Evolutionary conservation across 257 asterid genomes (phyloP), one percentile per base, ranked within the genome.

Genomic region (Plectranthus barbatus): DNA sequence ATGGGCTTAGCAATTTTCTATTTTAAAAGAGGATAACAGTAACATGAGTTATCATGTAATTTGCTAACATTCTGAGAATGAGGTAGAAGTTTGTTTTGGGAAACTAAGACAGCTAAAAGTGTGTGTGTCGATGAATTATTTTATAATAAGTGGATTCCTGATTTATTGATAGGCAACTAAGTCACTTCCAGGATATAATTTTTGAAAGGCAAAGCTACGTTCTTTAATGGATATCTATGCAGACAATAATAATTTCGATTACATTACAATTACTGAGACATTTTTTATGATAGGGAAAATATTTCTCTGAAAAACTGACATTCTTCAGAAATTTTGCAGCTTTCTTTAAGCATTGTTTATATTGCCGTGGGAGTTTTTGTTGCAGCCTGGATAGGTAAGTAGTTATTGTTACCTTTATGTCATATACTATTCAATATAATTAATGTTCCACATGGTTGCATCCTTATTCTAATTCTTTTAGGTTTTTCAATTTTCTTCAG

Each of bases 371-470:
- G 97, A 61, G 99, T 93, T 74, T 90, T 93, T 67, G 81, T 76
- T 69, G 85, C 97, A 60, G 99, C 97, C 74, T 93, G 99, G 99
- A 90, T 93, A 56, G 99, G 99, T 90, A 81, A 79, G 50, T 56
- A 52, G 46, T 52, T 54, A 14, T 54, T 36, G 13, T 54, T 63
- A 58, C 45, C 51, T 68, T 29, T 63, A 17, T 64, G 31, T 26
- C 31, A 49, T 72, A 41, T 50, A 47, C 50, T 54, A 37, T 72
- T 59, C 68, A 42, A 15, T 2, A 44, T 11, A 37, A 63, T 13
- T 31, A 60, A 17, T 58, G 9, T 67, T 67, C 56, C 46, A 37
- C 34, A 29, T 60, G 14, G 50, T 21, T 67, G 69, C 64, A 41
- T 59, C 42, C 20, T 20, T 15, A 33, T 48, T 23, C 60, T 72